Evolutionary conservation across 2,329 filamentous ascomycete species (phyloP).

Genomic region (Penicillium thymicola): DNA sequence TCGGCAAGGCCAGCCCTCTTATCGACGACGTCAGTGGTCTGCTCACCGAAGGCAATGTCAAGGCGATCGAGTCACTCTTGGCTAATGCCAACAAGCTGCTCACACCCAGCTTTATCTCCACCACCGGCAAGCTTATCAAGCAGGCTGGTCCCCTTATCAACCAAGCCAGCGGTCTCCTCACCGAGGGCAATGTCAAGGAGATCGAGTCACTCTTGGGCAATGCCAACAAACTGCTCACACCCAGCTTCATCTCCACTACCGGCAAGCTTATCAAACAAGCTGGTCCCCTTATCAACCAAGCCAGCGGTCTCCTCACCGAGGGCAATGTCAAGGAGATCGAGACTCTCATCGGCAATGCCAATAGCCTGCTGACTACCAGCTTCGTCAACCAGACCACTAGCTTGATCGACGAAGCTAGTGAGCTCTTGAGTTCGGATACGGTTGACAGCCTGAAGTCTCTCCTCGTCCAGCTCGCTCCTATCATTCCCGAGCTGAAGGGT

Average conservation of each 20-base stretch:
- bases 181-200: conserved; percentile 64
- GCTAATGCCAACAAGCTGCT: conserved; percentile 15
- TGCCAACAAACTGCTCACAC: conserved; percentile 14
- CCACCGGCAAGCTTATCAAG: conserved; percentile 15
- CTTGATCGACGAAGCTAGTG: conserved; percentile 16
- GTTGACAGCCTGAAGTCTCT: conserved; percentile 22
- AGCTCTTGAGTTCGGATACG: conserved; percentile 12
- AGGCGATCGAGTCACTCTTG: conserved; percentile 62
- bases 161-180: conserved; percentile 2
- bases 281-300: conserved; percentile 1
- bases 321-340: conserved; percentile 70
- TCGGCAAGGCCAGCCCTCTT: conserved; percentile 9
- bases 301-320: conserved; percentile 27
- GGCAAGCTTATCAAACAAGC: conserved; percentile 15
- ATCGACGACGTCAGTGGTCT: conserved; percentile 1
- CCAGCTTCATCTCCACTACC: conserved; percentile 12
- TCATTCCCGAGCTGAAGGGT: conserved; percentile 19
- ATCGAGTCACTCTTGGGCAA: conserved; percentile 54
- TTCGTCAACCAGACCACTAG: conserved; percentile 15
- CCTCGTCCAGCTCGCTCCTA: conserved; percentile 11
- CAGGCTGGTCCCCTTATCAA: conserved; percentile 10
- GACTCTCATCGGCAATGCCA: conserved; percentile 43
- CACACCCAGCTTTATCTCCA: conserved; percentile 8
- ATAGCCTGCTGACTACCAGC: conserved; percentile 10
- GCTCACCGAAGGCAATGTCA: conserved; percentile 53